Evolutionary conservation across 192 early-diverging fungal species (phyloP), one percentile per base, ranked within the genome.

Genomic region (Geranomyces michiganensis): DNA sequence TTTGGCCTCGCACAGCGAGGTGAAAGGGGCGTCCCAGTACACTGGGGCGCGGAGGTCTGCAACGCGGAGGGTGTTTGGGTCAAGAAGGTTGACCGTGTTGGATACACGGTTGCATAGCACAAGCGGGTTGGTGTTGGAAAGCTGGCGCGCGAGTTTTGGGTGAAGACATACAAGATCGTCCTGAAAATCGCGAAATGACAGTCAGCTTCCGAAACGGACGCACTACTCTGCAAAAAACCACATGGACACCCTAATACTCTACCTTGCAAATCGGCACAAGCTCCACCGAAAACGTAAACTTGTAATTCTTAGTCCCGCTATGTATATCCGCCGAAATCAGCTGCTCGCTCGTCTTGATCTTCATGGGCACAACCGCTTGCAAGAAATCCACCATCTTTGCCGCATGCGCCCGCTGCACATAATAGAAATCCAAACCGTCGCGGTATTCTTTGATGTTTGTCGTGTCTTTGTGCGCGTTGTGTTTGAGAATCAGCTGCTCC

Each of bases 401-500:
- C 17, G 95, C 94, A 75, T 97, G 94, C 45, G 87, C 78, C 65
- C 96, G 89, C 53, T 92, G 85, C 30, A 87, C 88, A 81, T 94
- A 99, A 80, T 92, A 96, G 79, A 99, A 99, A 77, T 99, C 97
- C 48, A 99, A 81, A 69, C 97, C 97, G 72, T 97, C 97, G 77
- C 87, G 92, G 66, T 88, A 91, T 74, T 98, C 96, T 70, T 96
- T 95, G 78, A 99, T 99, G 79, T 99, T 99, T 70, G 91, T 94
- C 8, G 97, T 98, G 74, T 99, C 95, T 68, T 91, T 91, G 85
- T 96, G 94, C 1, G 94, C 95, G 62, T 91, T 92, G 84, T 99
- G 95, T 85, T 96, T 97, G 62, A 99, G 89, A 67, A 99, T 98
- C 68, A 99, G 83, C 81, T 99, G 97, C 78, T 99, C 97, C 10